These are phyloP conservation scores for Calonectria pseudoreteaudii DNA, from an alignment of 2,329 filamentous ascomycete genomes.

Conservation along the genomic window DNA sequence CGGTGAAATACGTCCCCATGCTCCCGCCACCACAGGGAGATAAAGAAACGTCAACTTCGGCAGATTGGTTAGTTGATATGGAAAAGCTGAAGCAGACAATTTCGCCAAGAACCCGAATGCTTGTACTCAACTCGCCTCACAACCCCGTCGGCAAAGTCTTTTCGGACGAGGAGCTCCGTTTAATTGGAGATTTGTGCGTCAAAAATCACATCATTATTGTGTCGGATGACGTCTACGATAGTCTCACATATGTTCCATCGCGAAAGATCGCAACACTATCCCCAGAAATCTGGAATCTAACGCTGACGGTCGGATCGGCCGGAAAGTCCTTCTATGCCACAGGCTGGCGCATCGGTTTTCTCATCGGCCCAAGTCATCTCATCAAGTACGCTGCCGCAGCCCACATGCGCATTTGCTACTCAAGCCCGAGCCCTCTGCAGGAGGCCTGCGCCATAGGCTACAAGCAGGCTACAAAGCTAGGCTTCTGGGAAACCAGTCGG, in stretches of 20 bases:
- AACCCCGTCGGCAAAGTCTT: conserved; percentile 97
- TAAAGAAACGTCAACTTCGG: conserved; percentile 80
- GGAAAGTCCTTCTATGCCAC: conserved; percentile 98
- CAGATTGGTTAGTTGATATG: conserved; percentile 88
- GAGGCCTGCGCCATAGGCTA: conserved; percentile 95
- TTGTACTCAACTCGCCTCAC: conserved; percentile 85
- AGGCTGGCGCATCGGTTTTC: conserved; percentile 92
- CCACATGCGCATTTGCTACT: conserved; percentile 95
- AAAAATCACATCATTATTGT: conserved; percentile 93
- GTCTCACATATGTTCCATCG: conserved; percentile 92
- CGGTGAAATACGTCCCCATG: conserved; percentile 92
- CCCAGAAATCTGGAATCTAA: conserved; percentile 86
- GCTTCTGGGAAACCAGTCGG: conserved; percentile 87
- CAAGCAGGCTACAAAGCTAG: conserved; percentile 84
- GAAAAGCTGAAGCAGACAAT: conserved; percentile 82
- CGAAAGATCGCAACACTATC: conserved; percentile 89
- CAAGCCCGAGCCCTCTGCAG: conserved; percentile 89
- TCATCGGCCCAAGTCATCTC: conserved; percentile 87
- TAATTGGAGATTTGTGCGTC: conserved; percentile 86
- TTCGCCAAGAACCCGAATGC: conserved; percentile 90
- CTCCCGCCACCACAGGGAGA: conserved; percentile 86
- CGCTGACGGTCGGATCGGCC: conserved; percentile 90
- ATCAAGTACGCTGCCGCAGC: conserved; percentile 92
- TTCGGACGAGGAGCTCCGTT: conserved; percentile 81
- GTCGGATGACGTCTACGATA: conserved; percentile 91